Evolutionary conservation across 768 basidiomycete species (phyloP), one percentile per base, ranked within the genome.

Genomic region (Hortiboletus campestris): DNA sequence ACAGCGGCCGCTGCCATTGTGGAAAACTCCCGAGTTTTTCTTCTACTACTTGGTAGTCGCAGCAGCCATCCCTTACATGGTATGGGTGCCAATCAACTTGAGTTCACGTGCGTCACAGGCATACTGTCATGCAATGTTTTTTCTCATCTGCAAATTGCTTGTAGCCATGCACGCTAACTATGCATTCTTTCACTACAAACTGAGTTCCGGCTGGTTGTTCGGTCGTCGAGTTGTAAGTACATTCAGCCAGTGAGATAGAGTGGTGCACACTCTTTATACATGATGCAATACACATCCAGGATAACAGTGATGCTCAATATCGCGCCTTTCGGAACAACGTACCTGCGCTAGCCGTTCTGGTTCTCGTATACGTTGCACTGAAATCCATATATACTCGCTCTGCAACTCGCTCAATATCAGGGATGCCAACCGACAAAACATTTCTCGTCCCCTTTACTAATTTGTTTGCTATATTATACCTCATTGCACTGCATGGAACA

Each of bases 271-370:
- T 41, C 42, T 25, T 40, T 52, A 51, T 49, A n/a, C 22, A 13
- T 25, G 35, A 36, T 45, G 10, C 28, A 40, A 47, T 29, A 2
- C 34, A n/a, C 36, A 46, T 35, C 11, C 59, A 98, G 96, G 97
- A 99, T 71, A 91, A 88, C 66, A 93, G 91, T 59, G 97, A 98
- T 65, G 75, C 79, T 0, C 97, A 98, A 75, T 98, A 94, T 68
- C 88, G 88, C 25, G 81, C 85, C 4, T 97, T 99, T 72, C 83
- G 97, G 38, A 78, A 80, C 62, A 91, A 94, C 67, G 67, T 98
- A 44, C 82, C 86, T 6, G 70, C 85, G 6, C 79, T 98, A 5
- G 25, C 64, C 36, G 40, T 68, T 40, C 75, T 90, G 29, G 73
- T 76, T 16, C 55, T 73, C 28, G 63, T 78, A n/a, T 89, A 88